A percentile compares a stretch with the other conserved stretches of the same genome.
Conservation (phyloP, 257 asterid genomes). For the Rauvolfia tetraphylla region DNA sequence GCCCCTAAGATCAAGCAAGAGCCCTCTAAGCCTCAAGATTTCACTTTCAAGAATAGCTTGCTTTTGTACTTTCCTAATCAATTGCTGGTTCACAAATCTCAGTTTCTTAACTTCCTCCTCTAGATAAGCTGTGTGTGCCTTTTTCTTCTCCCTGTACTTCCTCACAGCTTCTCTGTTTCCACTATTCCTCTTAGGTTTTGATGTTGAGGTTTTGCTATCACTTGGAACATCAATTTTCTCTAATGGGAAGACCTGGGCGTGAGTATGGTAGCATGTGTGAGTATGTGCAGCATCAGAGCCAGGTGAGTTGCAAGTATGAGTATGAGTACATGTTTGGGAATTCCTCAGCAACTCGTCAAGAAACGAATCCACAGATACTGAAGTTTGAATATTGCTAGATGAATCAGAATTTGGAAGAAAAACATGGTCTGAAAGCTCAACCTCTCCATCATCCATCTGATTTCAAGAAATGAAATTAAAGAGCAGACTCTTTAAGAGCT, state of each 20-base stretch:
- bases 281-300: slow-evolving; percentile 57
- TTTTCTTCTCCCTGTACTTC: slow-evolving; percentile 68
- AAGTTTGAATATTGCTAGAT: slow-evolving; percentile 30
- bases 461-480: neutral
- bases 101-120: slow-evolving; percentile 60
- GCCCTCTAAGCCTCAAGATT: slow-evolving; percentile 43
- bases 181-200: slow-evolving; percentile 26
- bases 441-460: slow-evolving; percentile 39
- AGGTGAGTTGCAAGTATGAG: slow-evolving; percentile 67
- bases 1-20: slow-evolving; percentile 44
- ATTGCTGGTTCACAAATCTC: slow-evolving; percentile 42
- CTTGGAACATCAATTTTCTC: neutral
- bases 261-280: slow-evolving; percentile 71
- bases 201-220: slow-evolving; percentile 12
- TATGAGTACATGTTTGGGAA: slow-evolving; percentile 52
- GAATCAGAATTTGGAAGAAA: slow-evolving; percentile 30
- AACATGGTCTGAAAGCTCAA: slow-evolving; percentile 21
- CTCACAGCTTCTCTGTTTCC: slow-evolving; percentile 69
- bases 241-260: slow-evolving; percentile 41
- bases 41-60: slow-evolving; percentile 49
- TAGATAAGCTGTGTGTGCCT: slow-evolving; percentile 50
- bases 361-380: slow-evolving; percentile 32
- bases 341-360: slow-evolving; percentile 38
- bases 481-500: neutral
- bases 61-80: slow-evolving; percentile 44